Evolutionary conservation across 2,329 filamentous ascomycete genomes (phyloP).

Genomic region (Aspergillus puulaauensis): DNA sequence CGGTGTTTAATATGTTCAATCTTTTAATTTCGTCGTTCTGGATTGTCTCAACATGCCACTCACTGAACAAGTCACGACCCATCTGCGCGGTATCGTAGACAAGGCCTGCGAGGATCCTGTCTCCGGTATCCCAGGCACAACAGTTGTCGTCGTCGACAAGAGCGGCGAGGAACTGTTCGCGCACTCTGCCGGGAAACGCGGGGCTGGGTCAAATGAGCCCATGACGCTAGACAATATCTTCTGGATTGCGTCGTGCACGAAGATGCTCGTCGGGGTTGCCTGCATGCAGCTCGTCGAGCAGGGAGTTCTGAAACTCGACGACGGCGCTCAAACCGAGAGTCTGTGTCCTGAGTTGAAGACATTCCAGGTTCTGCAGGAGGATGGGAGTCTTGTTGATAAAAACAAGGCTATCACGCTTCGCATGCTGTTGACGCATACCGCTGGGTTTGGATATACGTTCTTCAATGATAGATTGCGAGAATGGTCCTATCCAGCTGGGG

Average conservation of each 20-base stretch:
- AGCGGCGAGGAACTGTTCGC: slow-evolving; percentile 50
- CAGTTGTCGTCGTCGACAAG: slow-evolving; percentile 50
- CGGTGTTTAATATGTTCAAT: too few species aligned
- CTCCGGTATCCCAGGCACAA: slow-evolving; percentile 46
- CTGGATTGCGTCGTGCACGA: slow-evolving; percentile 57
- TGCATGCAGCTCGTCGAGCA: slow-evolving; percentile 51
- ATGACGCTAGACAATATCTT: slow-evolving; percentile 63
- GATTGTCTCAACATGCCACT: background rate
- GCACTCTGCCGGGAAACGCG: slow-evolving; percentile 51
- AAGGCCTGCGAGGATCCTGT: slow-evolving; percentile 27
- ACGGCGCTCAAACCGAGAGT: slow-evolving; percentile 39
- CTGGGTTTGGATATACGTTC: slow-evolving; percentile 60
- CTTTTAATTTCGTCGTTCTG: background rate
- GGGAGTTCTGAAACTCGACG: slow-evolving; percentile 43
- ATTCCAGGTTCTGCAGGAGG: slow-evolving; percentile 40
- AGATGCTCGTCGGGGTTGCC: slow-evolving; percentile 45
- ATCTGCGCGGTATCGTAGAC: slow-evolving; percentile 6
- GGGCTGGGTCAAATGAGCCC: slow-evolving; percentile 38
- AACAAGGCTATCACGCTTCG: slow-evolving; percentile 54
- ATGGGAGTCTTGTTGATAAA: slow-evolving; percentile 42
- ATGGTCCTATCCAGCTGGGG: slow-evolving; percentile 50
- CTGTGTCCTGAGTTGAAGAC: slow-evolving; percentile 45
- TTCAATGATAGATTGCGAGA: slow-evolving; percentile 52
- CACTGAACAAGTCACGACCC: background rate
- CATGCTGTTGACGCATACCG: slow-evolving; percentile 57